Conservation (phyloP, 23 red algal species). For the Gracilariopsis chorda region DNA sequence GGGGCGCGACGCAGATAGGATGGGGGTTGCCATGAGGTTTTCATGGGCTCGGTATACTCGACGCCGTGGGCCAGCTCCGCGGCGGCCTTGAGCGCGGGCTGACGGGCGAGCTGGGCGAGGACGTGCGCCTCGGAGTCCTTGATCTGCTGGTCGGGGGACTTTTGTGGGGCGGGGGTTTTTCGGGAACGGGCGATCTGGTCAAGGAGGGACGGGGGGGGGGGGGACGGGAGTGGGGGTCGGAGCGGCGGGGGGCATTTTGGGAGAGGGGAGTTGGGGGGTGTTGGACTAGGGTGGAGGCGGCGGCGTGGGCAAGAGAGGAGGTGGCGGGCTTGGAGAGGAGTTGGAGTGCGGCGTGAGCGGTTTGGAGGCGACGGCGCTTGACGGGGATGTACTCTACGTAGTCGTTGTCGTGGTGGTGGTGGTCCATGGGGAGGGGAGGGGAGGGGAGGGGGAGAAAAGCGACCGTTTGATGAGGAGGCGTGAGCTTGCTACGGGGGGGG, state of each 20-base stretch:
- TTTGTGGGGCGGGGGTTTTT: background rate
- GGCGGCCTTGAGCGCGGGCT: constrained; percentile 73
- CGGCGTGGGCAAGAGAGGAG: constrained; percentile 1
- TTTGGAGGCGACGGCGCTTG: constrained; percentile 42
- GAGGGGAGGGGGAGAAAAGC: background rate
- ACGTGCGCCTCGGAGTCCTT: constrained; percentile 67
- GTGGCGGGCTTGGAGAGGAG: constrained; percentile 1
- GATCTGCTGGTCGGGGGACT: constrained; percentile 10
- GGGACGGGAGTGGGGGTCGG: background rate
- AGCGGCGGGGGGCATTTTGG: background rate
- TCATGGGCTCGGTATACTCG: constrained; percentile 83
- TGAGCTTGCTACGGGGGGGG: no score
- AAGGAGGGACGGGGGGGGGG: background rate
- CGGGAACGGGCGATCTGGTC: constrained; percentile 27
- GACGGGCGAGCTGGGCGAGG: constrained; percentile 59
- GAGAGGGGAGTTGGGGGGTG: background rate
- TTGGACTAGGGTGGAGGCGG: background rate
- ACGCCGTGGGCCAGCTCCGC: constrained; percentile 75
- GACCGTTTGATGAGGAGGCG: no score
- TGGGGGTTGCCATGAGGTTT: constrained; percentile 56
- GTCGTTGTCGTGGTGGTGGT: background rate
- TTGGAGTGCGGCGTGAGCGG: background rate
- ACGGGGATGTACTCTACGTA: constrained; percentile 60
- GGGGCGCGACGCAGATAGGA: constrained; percentile 41
- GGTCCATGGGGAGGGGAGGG: background rate